Conservation (phyloP, 805 yeast species). For the Candida takata region DNA sequence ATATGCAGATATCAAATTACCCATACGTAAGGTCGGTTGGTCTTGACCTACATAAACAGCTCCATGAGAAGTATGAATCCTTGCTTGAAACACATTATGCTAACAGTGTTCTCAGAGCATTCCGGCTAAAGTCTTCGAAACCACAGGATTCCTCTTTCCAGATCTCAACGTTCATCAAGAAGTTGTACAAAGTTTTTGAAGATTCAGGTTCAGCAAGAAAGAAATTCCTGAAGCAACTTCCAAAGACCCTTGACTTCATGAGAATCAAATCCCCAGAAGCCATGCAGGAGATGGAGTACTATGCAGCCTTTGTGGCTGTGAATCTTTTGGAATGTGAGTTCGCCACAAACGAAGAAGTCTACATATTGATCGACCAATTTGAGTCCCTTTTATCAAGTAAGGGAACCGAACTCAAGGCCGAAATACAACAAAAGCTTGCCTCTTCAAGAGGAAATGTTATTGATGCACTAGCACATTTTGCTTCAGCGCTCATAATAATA, state of each 20-base stretch:
- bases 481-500: neutral
- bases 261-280: conserved; percentile 17
- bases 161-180: conserved; percentile 27
- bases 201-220: conserved; percentile 33
- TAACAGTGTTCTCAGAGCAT: conserved; percentile 56
- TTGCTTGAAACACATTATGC: conserved; percentile 58
- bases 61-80: conserved; percentile 64
- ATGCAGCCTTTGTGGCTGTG: conserved; percentile 28
- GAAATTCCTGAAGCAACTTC: conserved; percentile 32
- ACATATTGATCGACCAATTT: conserved; percentile 34
- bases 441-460: neutral
- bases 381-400: conserved; percentile 23
- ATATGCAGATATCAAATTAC: conserved; percentile 51
- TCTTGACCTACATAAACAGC: conserved; percentile 40
- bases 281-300: conserved; percentile 20
- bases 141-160: conserved; percentile 25
- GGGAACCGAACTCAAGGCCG: conserved; percentile 5
- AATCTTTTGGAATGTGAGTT: conserved; percentile 37
- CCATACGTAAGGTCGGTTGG: conserved; percentile 41
- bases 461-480: neutral
- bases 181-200: conserved; percentile 37
- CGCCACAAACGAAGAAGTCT: conserved; percentile 44
- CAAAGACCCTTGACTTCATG: conserved; percentile 26
- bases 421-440: neutral
- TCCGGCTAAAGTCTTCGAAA: conserved; percentile 13